Evolutionary conservation across 768 basidiomycete species (phyloP).

Genomic region (Serpula lacrymans): DNA sequence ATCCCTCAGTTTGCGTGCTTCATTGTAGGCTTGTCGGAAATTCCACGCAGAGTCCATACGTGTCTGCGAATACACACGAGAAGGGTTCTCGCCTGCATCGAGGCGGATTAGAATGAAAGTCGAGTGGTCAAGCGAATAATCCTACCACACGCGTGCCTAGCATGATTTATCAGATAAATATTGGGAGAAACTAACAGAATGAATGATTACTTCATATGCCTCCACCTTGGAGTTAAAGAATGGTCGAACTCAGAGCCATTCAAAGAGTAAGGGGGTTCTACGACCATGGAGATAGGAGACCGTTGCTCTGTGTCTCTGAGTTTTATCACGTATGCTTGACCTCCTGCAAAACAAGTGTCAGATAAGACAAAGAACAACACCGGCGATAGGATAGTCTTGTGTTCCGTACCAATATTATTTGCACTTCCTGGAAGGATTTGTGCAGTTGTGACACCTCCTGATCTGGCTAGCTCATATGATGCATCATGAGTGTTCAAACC

Average conservation of each 20-base stretch:
- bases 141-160: conserved; percentile 43
- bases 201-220: conserved; percentile 25
- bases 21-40: conserved; percentile 74
- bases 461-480: conserved; percentile 35
- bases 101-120: not conserved
- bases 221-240: conserved; percentile 19
- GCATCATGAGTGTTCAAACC: conserved; percentile 45
- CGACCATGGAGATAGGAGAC: conserved; percentile 43
- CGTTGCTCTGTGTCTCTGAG: conserved; percentile 44
- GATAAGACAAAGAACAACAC: too few relatives aligned
- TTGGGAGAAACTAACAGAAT: not conserved
- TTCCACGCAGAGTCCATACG: conserved; percentile 82
- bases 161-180: not conserved
- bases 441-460: conserved; percentile 47
- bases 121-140: not conserved
- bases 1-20: conserved; percentile 64
- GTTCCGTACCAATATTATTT: conserved; percentile 22
- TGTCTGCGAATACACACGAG: conserved; percentile 39
- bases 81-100: conserved; percentile 30
- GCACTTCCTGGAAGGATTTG: conserved; percentile 48
- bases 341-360: conserved; percentile 27
- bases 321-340: conserved; percentile 52
- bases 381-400: not conserved
- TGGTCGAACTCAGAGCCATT: conserved; percentile 16
- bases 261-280: conserved; percentile 50